Conservation (phyloP, 495 filamentous ascomycete species). For the Hypoxylon lienhwacheense region DNA sequence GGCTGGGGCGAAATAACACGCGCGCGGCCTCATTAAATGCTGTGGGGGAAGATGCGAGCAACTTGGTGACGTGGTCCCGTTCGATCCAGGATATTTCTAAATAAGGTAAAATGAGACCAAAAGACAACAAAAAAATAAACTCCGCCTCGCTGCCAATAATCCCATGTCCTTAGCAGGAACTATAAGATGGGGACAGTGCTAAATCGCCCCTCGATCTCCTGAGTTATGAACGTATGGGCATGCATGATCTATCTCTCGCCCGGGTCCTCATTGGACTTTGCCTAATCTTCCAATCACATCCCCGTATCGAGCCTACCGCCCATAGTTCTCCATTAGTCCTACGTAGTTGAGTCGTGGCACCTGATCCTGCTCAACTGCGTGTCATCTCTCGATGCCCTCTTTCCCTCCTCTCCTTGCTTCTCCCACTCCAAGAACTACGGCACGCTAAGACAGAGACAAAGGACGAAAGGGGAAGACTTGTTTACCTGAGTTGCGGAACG, state of each 20-base stretch:
- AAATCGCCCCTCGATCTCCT: slow-evolving; percentile 26
- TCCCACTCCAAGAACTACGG: slow-evolving; percentile 23
- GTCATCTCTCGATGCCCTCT: slow-evolving; percentile 40
- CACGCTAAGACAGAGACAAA: slow-evolving; percentile 19
- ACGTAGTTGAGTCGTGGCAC: slow-evolving; percentile 35
- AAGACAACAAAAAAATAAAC: too few species aligned
- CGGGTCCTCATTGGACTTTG: slow-evolving; percentile 4
- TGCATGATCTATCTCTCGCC: slow-evolving; percentile 23
- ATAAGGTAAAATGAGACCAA: too few species aligned
- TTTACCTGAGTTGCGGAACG: slow-evolving; percentile 17
- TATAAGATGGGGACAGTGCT: slow-evolving; percentile 28
- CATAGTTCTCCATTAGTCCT: not conserved
- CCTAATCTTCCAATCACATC: not conserved
- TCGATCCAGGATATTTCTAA: slow-evolving; percentile 38
- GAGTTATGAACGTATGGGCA: too few species aligned
- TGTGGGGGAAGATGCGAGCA: slow-evolving; percentile 34
- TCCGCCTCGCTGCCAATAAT: not conserved
- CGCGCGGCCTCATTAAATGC: slow-evolving; percentile 15
- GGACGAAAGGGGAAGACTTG: too few species aligned
- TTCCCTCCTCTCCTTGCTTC: too few species aligned
- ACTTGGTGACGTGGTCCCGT: slow-evolving; percentile 39
- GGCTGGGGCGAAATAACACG: not conserved
- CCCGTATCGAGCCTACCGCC: not conserved
- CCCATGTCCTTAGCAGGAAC: slow-evolving; percentile 9
- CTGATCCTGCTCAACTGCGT: slow-evolving; percentile 43